Evolutionary conservation across 179 eudicot species (phyloP).

Genomic region (Spergularia azorica): DNA sequence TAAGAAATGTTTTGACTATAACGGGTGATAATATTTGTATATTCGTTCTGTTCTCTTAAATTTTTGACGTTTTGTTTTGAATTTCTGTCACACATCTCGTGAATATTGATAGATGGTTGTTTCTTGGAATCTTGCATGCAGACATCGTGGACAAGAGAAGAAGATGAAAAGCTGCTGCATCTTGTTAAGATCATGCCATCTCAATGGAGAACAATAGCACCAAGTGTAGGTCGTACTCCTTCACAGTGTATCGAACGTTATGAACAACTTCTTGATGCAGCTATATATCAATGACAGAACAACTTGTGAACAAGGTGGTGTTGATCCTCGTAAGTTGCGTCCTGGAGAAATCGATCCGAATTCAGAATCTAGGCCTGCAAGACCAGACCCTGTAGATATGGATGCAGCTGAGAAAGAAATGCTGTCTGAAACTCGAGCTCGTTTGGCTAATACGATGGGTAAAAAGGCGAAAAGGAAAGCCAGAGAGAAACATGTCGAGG

Average conservation of each 20-base stretch:
- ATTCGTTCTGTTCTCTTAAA: too few species aligned
- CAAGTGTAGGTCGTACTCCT: slow-evolving; percentile 98
- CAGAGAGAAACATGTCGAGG: slow-evolving; percentile 99
- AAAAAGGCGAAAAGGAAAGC: slow-evolving; percentile 99
- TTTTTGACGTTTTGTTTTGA: too few species aligned
- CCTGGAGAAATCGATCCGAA: slow-evolving; percentile 99
- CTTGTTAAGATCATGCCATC: slow-evolving; percentile 99
- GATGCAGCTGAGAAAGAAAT: slow-evolving; percentile 99
- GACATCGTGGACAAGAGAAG: slow-evolving; percentile 99
- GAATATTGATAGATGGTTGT: too few species aligned
- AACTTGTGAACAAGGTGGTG: slow-evolving; percentile 90
- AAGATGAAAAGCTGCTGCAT: slow-evolving; percentile 95
- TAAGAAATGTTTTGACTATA: too few species aligned
- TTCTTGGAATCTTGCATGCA: slow-evolving; percentile 18
- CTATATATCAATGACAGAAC: slow-evolving; percentile 70
- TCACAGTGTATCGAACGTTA: slow-evolving; percentile 98
- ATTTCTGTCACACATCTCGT: too few species aligned
- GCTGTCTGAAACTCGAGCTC: slow-evolving; percentile 98
- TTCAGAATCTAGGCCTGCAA: slow-evolving; percentile 99
- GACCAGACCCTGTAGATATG: slow-evolving; percentile 99
- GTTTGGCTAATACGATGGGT: slow-evolving; percentile 94
- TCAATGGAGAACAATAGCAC: slow-evolving; percentile 99
- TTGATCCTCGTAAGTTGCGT: slow-evolving; percentile 78
- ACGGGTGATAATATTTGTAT: too few species aligned
- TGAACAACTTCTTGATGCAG: slow-evolving; percentile 97